phyloP scores from a whole-genome alignment of 805 yeast genomes.

The Hanseniaspora clermontiae region DNA sequence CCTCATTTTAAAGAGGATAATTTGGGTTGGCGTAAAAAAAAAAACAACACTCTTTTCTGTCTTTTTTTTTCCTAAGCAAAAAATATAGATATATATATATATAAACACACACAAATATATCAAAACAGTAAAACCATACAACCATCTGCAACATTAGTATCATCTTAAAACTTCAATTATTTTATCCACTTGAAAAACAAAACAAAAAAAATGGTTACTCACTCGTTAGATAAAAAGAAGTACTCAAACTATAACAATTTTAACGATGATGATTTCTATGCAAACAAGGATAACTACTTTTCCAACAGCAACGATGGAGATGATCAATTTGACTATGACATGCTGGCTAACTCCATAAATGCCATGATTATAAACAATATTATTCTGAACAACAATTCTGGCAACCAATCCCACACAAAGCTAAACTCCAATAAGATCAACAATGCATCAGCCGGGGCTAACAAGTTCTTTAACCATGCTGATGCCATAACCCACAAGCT shows the following conservation, averaged over 20 bases:
- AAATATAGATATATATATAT: no score
- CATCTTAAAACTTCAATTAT: no score
- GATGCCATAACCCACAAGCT: background rate
- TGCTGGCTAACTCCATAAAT: constrained; percentile 11
- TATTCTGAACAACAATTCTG: constrained; percentile 2
- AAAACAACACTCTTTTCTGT: no score
- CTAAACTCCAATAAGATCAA: background rate
- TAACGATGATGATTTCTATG: constrained; percentile 3
- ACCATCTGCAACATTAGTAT: no score
- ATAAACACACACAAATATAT: no score
- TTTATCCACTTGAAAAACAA: background rate
- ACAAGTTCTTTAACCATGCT: background rate
- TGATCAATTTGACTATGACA: constrained; percentile 11
- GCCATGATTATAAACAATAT: constrained; percentile 8
- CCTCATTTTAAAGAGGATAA: background rate
- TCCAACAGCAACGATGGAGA: constrained; percentile 1
- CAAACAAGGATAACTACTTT: constrained; percentile 12
- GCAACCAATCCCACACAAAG: background rate
- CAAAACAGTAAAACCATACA: no score
- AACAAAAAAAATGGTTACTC: background rate
- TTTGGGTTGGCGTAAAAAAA: no score
- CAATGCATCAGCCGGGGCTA: background rate
- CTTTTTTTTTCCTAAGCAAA: no score
- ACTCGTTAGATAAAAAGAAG: background rate
- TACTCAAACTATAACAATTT: background rate